Conservation (phyloP, 768 basidiomycete species). For the Russula lepida region DNA sequence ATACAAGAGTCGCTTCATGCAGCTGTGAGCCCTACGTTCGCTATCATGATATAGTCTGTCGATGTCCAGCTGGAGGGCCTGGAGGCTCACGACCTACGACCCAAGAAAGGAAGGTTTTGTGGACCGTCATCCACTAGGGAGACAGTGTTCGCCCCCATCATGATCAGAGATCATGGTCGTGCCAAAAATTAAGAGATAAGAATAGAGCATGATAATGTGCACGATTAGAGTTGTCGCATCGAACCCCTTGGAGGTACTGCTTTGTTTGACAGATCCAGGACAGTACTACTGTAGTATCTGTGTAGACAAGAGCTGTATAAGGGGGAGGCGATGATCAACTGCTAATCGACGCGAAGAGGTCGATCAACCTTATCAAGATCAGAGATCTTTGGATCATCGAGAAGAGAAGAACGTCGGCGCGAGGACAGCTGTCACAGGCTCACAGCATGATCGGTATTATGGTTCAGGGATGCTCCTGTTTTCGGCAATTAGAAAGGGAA, state of each 20-base stretch:
- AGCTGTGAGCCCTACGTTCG: not conserved
- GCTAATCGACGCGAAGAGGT: not conserved
- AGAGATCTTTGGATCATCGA: not conserved
- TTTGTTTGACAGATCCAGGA: not conserved
- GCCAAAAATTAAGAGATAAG: not conserved
- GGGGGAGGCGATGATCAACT: not conserved
- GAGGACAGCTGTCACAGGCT: not conserved
- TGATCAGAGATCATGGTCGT: not conserved
- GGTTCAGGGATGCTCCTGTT: too few species aligned
- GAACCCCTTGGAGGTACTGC: not conserved
- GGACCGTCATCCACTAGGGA: not conserved
- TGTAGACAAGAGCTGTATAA: not conserved
- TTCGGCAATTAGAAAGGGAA: too few species aligned
- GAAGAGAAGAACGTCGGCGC: not conserved
- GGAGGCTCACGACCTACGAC: not conserved
- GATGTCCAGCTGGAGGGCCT: constrained; percentile 5
- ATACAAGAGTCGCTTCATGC: not conserved
- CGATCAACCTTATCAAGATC: not conserved
- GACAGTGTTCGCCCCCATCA: not conserved
- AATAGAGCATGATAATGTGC: not conserved
- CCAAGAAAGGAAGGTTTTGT: not conserved
- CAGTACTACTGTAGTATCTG: too few species aligned
- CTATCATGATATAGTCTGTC: not conserved
- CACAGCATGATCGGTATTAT: too few species aligned
- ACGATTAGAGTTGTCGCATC: too few species aligned